These are phyloP conservation scores for Fagopyrum tataricum DNA, from an alignment of 148 eudicot genomes.

Conservation along the genomic window DNA sequence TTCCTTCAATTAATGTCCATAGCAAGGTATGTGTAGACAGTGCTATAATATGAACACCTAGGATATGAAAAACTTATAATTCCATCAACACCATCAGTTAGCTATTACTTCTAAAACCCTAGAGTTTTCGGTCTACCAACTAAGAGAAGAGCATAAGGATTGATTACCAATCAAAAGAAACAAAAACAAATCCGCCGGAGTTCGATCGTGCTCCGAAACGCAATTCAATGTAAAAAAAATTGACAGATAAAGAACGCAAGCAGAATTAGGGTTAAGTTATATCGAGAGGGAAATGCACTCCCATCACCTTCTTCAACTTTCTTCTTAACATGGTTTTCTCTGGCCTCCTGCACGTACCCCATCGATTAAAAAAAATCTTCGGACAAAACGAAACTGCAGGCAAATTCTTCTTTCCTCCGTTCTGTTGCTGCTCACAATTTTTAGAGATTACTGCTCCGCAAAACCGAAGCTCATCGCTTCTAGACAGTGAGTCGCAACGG, in stretches of 20 bases:
- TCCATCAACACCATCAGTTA: neutral
- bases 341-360: constrained; percentile 79
- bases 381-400: neutral
- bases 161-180: neutral
- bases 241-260: neutral
- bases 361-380: constrained; percentile 18
- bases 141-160: neutral
- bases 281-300: too few species aligned
- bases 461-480: neutral
- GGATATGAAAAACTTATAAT: neutral
- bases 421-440: neutral
- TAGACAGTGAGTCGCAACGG: neutral
- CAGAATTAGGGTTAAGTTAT: neutral
- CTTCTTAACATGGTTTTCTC: constrained; percentile 96
- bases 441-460: neutral
- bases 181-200: neutral
- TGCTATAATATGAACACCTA: neutral
- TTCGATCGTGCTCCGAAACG: neutral
- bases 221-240: neutral
- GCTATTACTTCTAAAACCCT: constrained; percentile 6
- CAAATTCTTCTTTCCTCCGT: neutral
- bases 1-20: neutral
- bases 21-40: neutral
- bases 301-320: constrained; percentile 85
- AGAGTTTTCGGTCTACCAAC: neutral